These are phyloP conservation scores for Echeveria elegans DNA, from an alignment of 164 flowering plant genomes.

Conservation along the genomic window DNA sequence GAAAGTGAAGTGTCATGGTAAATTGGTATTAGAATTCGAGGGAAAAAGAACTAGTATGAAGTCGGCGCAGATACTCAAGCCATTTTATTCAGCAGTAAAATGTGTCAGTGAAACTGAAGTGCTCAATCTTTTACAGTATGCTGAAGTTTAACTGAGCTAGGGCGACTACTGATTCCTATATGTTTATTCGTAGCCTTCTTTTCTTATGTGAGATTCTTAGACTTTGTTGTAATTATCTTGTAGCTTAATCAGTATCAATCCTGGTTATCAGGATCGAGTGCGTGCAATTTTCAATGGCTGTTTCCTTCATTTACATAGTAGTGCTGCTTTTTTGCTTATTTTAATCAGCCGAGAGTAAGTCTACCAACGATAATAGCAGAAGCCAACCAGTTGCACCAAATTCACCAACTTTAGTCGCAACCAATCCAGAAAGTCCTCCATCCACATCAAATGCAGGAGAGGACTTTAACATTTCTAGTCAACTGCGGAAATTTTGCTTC, in stretches of 20 bases:
- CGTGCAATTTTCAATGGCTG: not conserved
- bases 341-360: constrained; percentile 1
- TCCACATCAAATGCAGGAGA: not conserved
- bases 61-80: too few relatives aligned
- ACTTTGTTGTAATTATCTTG: not conserved
- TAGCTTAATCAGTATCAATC: not conserved
- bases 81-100: too few relatives aligned
- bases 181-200: not conserved
- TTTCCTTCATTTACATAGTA: not conserved
- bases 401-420: not conserved
- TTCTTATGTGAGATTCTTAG: not conserved
- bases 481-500: not conserved
- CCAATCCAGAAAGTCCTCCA: not conserved
- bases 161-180: not conserved
- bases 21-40: too few relatives aligned
- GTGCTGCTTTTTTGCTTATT: not conserved
- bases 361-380: not conserved
- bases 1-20: too few relatives aligned
- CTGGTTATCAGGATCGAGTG: not conserved
- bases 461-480: constrained; percentile 1
- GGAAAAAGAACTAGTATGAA: too few relatives aligned
- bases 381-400: not conserved
- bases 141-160: not conserved
- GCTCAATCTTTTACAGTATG: not conserved
- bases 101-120: too few relatives aligned